Evolutionary conservation across 805 yeast species (phyloP).

Genomic region (Candida arabinofermentans): DNA sequence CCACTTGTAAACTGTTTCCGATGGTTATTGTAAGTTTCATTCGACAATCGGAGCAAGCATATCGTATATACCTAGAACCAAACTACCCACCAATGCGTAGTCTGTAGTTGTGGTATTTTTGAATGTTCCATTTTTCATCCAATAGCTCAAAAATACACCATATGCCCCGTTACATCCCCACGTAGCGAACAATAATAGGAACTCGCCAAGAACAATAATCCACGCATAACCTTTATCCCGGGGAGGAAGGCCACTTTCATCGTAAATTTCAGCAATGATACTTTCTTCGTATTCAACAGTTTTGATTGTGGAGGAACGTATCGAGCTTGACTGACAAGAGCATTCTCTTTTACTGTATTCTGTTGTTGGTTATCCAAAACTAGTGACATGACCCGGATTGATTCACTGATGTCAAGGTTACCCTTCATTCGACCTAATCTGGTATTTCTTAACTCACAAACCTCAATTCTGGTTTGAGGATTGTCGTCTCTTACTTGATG

Average conservation of each 20-base stretch:
- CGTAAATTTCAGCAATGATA: conserved; percentile 11
- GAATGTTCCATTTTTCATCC: conserved; percentile 43
- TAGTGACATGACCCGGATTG: conserved; percentile 20
- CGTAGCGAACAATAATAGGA: conserved; percentile 42
- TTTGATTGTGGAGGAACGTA: too few relatives aligned
- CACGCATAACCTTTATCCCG: conserved; percentile 58
- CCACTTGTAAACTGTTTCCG: conserved; percentile 41
- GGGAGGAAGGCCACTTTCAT: conserved; percentile 29
- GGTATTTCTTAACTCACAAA: conserved; percentile 5
- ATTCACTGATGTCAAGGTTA: conserved; percentile 23
- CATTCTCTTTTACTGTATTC: conserved; percentile 3
- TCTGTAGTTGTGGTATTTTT: conserved; percentile 49
- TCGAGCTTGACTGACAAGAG: neutral
- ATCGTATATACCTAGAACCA: conserved; percentile 34
- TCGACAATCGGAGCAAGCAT: conserved; percentile 21
- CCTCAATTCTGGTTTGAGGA: conserved; percentile 12
- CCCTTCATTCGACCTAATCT: conserved; percentile 16
- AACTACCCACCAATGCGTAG: conserved; percentile 59
- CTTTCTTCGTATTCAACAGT: conserved; percentile 3
- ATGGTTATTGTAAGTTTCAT: conserved; percentile 19
- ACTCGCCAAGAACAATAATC: conserved; percentile 42
- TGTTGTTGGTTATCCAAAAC: neutral
- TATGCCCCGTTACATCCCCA: conserved; percentile 68
- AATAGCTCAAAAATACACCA: conserved; percentile 55
- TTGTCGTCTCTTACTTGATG: conserved; percentile 25